Evolutionary conservation across 2,329 filamentous ascomycete genomes (phyloP).

Genomic region (Saccharata proteae): DNA sequence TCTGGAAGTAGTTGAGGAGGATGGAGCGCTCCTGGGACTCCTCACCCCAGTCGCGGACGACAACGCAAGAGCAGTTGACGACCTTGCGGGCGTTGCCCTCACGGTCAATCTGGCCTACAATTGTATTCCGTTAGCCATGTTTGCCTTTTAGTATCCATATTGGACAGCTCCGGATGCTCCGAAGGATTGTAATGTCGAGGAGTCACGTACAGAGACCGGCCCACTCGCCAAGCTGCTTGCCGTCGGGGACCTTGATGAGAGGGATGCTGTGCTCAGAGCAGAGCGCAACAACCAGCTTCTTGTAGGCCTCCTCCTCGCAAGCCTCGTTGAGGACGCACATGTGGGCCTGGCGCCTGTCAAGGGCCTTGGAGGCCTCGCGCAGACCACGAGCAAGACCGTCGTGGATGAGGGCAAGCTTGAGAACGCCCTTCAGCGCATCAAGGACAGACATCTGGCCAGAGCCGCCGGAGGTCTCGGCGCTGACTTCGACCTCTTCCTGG

Average conservation of each 20-base stretch:
- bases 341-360: constrained; percentile 96
- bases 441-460: constrained; percentile 96
- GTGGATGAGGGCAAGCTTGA: constrained; percentile 98
- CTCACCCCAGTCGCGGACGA: constrained; percentile 99
- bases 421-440: constrained; percentile 95
- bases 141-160: too few relatives aligned
- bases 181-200: too few relatives aligned
- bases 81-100: constrained; percentile 99
- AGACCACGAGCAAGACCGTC: constrained; percentile 97
- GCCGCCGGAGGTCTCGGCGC: constrained; percentile 65
- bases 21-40: constrained; percentile 98
- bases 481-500: constrained; percentile 85
- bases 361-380: constrained; percentile 95
- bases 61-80: constrained; percentile 99
- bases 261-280: constrained; percentile 99
- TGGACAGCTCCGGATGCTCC: too few relatives aligned
- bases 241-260: constrained; percentile 98
- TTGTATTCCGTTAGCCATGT: too few relatives aligned
- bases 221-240: constrained; percentile 99
- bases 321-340: constrained; percentile 99
- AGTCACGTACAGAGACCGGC: constrained; percentile 86
- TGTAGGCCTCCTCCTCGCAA: constrained; percentile 99
- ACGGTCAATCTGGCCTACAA: constrained; percentile 85
- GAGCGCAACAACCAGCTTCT: constrained; percentile 98
- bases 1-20: constrained; percentile 99